phyloP scores from a whole-genome alignment of 192 early-diverging fungal genomes.

The Globomyces pollinis-pini region DNA sequence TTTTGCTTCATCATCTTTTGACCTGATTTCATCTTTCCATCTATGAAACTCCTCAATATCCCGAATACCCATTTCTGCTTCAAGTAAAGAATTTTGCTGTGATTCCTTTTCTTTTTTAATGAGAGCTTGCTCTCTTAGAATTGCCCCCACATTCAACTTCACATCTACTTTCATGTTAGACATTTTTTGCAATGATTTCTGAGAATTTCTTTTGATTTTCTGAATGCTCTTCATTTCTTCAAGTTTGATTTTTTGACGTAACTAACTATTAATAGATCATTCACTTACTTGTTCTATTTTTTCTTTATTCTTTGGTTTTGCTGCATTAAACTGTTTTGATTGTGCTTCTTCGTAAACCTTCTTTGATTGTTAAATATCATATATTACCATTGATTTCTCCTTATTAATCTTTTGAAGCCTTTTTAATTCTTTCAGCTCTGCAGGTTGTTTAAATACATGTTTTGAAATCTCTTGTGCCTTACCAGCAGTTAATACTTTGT shows the following conservation, averaged over 20 bases:
- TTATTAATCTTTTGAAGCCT: conserved; percentile 31
- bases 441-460: conserved; percentile 23
- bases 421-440: conserved; percentile 32
- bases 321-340: no score
- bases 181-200: conserved; percentile 13
- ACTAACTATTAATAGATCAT: no score
- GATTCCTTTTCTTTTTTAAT: conserved; percentile 22
- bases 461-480: conserved; percentile 33
- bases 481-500: neutral
- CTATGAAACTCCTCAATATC: conserved; percentile 30
- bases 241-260: no score
- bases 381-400: conserved; percentile 19
- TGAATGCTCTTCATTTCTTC: neutral
- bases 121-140: conserved; percentile 44
- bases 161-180: no score
- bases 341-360: no score
- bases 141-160: conserved; percentile 43
- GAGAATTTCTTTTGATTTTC: neutral
- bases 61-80: conserved; percentile 30
- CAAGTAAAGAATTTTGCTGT: conserved; percentile 20
- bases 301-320: no score
- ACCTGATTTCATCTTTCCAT: conserved; percentile 27
- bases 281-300: no score
- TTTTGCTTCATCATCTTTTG: conserved; percentile 33
- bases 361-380: conserved; percentile 2